Evolutionary conservation across 2,329 filamentous ascomycete genomes (phyloP).

Genomic region (Thielaviopsis punctulata): DNA sequence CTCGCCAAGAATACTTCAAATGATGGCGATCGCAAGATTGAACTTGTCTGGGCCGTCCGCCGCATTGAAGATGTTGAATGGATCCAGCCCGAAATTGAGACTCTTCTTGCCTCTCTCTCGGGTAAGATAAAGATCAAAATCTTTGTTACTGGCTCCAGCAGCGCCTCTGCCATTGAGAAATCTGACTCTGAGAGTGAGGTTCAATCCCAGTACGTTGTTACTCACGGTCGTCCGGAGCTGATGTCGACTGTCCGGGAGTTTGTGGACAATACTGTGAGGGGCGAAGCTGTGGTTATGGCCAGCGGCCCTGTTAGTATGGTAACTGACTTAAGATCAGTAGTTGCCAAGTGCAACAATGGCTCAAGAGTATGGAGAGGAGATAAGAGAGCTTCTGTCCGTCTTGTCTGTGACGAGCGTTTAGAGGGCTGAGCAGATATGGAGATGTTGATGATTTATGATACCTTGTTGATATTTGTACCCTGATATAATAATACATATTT

Average conservation of each 20-base stretch:
- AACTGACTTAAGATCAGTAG: constrained; percentile 34
- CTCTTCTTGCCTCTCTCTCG: constrained; percentile 24
- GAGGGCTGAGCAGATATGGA: constrained; percentile 24
- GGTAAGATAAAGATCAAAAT: constrained; percentile 34
- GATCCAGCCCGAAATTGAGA: constrained; percentile 37
- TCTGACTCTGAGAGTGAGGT: constrained; percentile 14
- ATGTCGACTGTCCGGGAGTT: constrained; percentile 29
- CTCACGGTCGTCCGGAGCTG: constrained; percentile 26
- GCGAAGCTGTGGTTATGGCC: constrained; percentile 37
- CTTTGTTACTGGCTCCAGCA: constrained; percentile 38
- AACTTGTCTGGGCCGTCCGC: constrained; percentile 49
- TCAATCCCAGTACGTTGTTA: constrained; percentile 16
- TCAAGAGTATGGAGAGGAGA: constrained; percentile 39
- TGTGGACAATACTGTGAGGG: constrained; percentile 27
- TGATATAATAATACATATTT: background rate
- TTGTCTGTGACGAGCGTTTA: constrained; percentile 44
- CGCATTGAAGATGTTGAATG: constrained; percentile 37
- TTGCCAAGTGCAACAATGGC: constrained; percentile 36
- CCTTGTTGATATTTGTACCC: constrained; percentile 1
- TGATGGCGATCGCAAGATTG: constrained; percentile 29
- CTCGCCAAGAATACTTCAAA: constrained; percentile 27
- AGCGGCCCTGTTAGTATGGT: constrained; percentile 46
- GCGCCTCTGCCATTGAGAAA: constrained; percentile 10
- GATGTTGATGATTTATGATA: constrained; percentile 1
- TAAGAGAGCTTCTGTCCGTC: constrained; percentile 34